Evolutionary conservation across 495 filamentous ascomycete species (phyloP), one percentile per base, ranked within the genome.

Genomic region (Penicillium psychrofluorescens): DNA sequence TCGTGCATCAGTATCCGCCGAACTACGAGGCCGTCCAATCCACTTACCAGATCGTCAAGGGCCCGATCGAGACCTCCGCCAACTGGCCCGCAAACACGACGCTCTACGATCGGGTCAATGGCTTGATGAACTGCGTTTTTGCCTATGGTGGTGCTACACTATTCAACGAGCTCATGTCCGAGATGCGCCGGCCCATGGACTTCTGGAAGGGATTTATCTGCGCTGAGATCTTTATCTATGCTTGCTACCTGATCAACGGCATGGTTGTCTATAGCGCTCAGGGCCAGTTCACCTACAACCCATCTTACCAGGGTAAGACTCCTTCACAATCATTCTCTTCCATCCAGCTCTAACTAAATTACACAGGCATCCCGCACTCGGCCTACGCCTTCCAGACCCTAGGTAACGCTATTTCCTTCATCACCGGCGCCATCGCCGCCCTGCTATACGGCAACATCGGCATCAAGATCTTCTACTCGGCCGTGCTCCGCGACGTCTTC

Each of bases 101-200:
- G 7, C 55, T 61, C 22, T 41, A 67, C 10, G 71, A 61, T 14
- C 64, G 66, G 22, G 46, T 81, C 38, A 75, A 72, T 43, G 78
- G 75, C n/a, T 61, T 80, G 39, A 78, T 79, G 60, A 71, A 77
- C 43, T 74, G 67, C 8, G 78, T 83, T 8, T 78, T 74, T 48
- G 71, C 76, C 1, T 83, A 79, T 49, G 78, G 77, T 32, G 79
- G 78, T 13, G 72, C 74, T 5, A 66, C 75, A 44, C 52, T 83
- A 16, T 85, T 82, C 62, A 70, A 76, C 42, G 80, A 81, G 48
- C 79, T 86, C 56, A 64, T 82, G 54, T 69, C 78, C 11, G 82
- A 86, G 62, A 84, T 81, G 77, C 71, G 76, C 29, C 71, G 74
- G 34, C 78, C 78, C 1, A 62, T 61, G 45, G 79, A 83, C 43